Evolutionary conservation across 1,139 yeast genomes (phyloP), one percentile per base, ranked within the genome.

Genomic region (Martiniozyma asiatica): DNA sequence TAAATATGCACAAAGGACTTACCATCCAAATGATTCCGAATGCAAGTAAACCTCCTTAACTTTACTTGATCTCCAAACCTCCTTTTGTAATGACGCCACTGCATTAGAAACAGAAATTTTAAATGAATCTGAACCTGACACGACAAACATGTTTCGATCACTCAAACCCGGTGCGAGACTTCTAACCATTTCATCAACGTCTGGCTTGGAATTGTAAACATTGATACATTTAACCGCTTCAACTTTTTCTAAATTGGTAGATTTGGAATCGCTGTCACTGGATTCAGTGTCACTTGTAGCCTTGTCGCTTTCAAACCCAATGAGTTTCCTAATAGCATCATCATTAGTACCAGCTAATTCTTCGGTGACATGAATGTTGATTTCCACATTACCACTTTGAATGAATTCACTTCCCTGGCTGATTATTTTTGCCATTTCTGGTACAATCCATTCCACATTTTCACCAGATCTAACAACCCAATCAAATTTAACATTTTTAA

Each of bases 1-100:
- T n/a, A n/a, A n/a, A n/a, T n/a, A n/a, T n/a, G n/a, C n/a, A n/a
- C n/a, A n/a, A n/a, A n/a, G n/a, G n/a, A n/a, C n/a, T n/a, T n/a
- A 71, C 77, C 76, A 73, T 0, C 73, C 73, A 47, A 69, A 73
- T 19, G 64, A 50, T 42, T 73, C 80, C 1, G 75, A 67, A 40
- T 73, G 79, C 27, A 73, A 50, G 40, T 58, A 70, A 9, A 73
- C 56, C 45, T 73, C 80, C 26, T 62, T 56, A 9, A 56, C 46
- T 3, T 45, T 37, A 2, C 22, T 29, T 5, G 40, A 26, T 3
- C 29, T 32, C 18, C 47, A 31, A 3, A 56, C 52, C n/a, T 36
- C 33, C 5, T 35, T 42, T 37, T 62, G 68, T 4, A 59, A 31
- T 9, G 37, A n/a, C 1, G 79, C 64, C 4, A 61, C 66, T 0